phyloP scores from a whole-genome alignment of 73 alveolate genomes.

The Paramecium primaurelia region DNA sequence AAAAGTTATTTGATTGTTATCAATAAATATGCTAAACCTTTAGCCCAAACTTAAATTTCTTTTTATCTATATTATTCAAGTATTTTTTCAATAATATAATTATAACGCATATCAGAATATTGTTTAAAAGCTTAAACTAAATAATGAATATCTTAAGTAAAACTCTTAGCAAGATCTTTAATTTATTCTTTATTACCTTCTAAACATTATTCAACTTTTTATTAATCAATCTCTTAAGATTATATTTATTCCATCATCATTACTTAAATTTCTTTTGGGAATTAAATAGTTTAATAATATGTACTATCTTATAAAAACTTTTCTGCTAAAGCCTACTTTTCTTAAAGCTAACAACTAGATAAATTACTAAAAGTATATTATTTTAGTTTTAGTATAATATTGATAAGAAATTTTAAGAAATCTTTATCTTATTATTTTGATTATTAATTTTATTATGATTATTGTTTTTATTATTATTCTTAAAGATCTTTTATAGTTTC shows the following conservation, averaged over 20 bases:
- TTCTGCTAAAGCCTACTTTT: background rate
- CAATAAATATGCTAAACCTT: background rate
- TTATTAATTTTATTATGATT: background rate
- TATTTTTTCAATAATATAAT: background rate
- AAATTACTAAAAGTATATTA: background rate
- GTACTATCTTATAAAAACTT: background rate
- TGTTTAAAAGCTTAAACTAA: background rate
- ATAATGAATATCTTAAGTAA: slow-evolving; percentile 3
- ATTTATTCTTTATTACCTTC: background rate
- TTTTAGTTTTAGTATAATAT: background rate
- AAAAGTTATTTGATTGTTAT: background rate
- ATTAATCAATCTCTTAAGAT: background rate
- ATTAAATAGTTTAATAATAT: background rate
- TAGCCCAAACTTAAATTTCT: background rate
- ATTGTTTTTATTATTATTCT: slow-evolving; percentile 22
- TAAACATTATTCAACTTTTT: background rate
- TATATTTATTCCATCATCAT: background rate
- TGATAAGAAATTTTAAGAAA: background rate
- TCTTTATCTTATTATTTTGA: background rate
- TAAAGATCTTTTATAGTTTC: background rate
- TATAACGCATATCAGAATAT: background rate
- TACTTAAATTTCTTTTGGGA: background rate
- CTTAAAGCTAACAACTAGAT: background rate
- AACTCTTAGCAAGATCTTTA: background rate
- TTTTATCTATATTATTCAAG: background rate